Evolutionary conservation across 2,329 filamentous ascomycete species (phyloP), one percentile per base, ranked within the genome.

Genomic region (Aspergillus bombycis): DNA sequence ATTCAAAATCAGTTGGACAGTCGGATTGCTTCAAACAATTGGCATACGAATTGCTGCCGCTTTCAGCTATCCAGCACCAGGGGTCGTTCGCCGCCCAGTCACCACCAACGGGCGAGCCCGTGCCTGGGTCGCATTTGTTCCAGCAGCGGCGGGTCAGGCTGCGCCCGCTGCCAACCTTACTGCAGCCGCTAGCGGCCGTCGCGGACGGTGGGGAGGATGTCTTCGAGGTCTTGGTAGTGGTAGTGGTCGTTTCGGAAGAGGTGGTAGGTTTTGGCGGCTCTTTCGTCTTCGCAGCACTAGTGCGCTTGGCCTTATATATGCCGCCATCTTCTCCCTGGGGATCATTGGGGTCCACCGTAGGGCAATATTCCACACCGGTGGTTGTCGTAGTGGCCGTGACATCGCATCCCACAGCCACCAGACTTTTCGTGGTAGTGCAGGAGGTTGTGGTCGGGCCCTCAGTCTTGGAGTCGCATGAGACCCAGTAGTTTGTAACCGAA

Each of bases 81-180:
- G 55, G 55, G 5, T 57, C 55, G 16, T 57, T 57, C 38, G 46
- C 14, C 55, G 55, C 55, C 55, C 38, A 57, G 55, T 57, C 55
- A 26, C 55, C 55, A 38, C 55, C 55, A 46, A 57, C 19, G 26
- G 55, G 55, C 26, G 19, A 45, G 19, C 55, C 55, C 55, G 55
- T 57, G 55, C 23, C 55, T 30, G 55, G 55, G 26, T 57, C 55
- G 38, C 38, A 46, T 57, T 57, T 46, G 26, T 57, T 57, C 55
- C 55, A 57, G 55, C 38, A 57, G 55, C 55, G 55, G 9, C 12
- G 12, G 23, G 36, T 6, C 12, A 28, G 12, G 12, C 55, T 57
- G 21, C 12, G 12, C 16, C 23, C 12, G 16, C 14, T 30, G 4
- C 55, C 55, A 26, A 45, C 38, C 9, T 2, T 45, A 23, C 36